Base-by-base conservation (phyloP, 1,284 basidiomycete genomes). In the Wallemia mellicola region DNA sequence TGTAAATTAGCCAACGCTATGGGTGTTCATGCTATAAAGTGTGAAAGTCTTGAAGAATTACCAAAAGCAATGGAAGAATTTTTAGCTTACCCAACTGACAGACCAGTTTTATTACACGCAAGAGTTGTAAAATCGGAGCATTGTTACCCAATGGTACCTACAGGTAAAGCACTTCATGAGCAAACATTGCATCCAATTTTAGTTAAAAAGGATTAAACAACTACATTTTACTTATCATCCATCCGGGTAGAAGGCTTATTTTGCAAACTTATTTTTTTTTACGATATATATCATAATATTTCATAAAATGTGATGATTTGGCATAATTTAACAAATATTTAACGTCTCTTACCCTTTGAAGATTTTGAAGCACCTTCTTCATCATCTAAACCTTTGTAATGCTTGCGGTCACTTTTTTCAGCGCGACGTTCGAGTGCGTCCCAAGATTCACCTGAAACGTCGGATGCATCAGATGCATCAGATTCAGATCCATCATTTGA, bases 1-100 rank as follows among this genome's bases (percentile, higher is more conserved):
- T 77, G 88, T 66, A 76, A 79, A 65, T 79, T 98, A 54, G 86
- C 89, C 22, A 74, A 82, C 66, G 74, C 87, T 2, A 95, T 96
- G 89, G 80, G 82, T 61, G 82, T 89, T 59, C 86, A 95, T 68
- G 87, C 84, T 3, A 80, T 96, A 66, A 77, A 84, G 62, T 87
- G 83, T 69, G 72, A 75, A 57, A 78, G 68, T 32, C 68, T 76
- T 5, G 79, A 76, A 54, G 91, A 98, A 60, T 76, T 98, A 15
- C 86, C 86, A 0, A 79, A 76, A 38, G 92, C 85, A 77, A 96
- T 98, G 89, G 88, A 89, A 75, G 91, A 96, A 76, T 94, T 98
- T 72, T 76, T 98, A 66, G 89, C 92, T 73, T 94, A 92, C 71
- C 83, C 88, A 64, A 82, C 79, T 64, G 76, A 75, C 61, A 83